Conservation (phyloP, 306 rosid species). For the Citrullus amarus region DNA sequence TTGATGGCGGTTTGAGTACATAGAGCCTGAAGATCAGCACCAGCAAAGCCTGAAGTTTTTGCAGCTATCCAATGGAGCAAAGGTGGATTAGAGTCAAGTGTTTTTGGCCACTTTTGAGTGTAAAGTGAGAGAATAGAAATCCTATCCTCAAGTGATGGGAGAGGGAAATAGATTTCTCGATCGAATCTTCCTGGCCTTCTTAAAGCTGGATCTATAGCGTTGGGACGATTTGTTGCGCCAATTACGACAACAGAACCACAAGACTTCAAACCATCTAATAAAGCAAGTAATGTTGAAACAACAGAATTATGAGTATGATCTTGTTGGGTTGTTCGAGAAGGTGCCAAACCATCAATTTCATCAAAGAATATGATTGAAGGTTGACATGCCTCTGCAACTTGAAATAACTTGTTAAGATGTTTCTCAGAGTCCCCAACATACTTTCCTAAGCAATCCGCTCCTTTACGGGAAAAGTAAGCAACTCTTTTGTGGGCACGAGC, state of each 20-base stretch:
- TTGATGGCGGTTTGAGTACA: constrained; percentile 95
- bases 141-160: constrained; percentile 90
- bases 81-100: constrained; percentile 55
- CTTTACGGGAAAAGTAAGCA: constrained; percentile 84
- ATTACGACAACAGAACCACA: constrained; percentile 88
- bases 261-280: constrained; percentile 95
- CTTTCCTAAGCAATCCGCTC: constrained; percentile 85
- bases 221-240: constrained; percentile 90
- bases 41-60: constrained; percentile 82
- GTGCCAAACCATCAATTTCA: constrained; percentile 94
- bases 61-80: constrained; percentile 55
- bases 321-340: constrained; percentile 83
- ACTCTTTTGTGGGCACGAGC: constrained; percentile 87
- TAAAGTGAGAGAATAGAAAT: constrained; percentile 78
- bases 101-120: constrained; percentile 72
- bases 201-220: constrained; percentile 85
- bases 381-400: constrained; percentile 88
- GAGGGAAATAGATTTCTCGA: constrained; percentile 78
- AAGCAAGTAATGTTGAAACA: constrained; percentile 90
- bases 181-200: constrained; percentile 94
- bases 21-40: constrained; percentile 89
- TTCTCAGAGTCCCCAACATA: constrained; percentile 51
- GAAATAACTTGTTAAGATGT: constrained; percentile 75
- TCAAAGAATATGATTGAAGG: constrained; percentile 92
- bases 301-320: constrained; percentile 91